Evolutionary conservation across 257 asterid species (phyloP), one percentile per base, ranked within the genome.

Genomic region (Osmanthus fragrans): DNA sequence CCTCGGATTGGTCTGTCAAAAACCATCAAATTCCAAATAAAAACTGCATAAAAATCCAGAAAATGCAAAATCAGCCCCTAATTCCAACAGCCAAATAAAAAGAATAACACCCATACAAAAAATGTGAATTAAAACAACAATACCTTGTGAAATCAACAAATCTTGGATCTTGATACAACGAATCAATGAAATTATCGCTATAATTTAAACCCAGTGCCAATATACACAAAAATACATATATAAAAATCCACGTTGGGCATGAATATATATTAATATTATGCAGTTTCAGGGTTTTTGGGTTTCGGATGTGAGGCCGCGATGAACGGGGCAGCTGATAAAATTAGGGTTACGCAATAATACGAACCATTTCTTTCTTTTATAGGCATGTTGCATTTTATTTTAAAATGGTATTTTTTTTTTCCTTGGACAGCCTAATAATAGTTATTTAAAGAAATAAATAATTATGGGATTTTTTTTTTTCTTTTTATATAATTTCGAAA

Each of bases 21-120:
- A 71, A 49, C 73, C 64, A 72, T 42, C 51, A 77, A 34, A 29
- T 71, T 49, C 73, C 32, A 79, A 56, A 54, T n/a, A 76, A 85
- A 85, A 86, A 76, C 96, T 88, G 84, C 88, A 87, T 16, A 75
- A 71, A 76, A 29, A 39, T 47, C 64, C 63, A 77, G 23, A 33
- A 60, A 11, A 68, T 16, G 12, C 58, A 37, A 5, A 0, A 78
- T 74, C 23, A 78, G 60, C 80, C 74, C 58, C 77, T 40, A 9
- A 63, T 68, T 51, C 27, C 30, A 18, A 58, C 58, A 58, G 63
- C 30, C 66, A 36, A 13, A 74, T 6, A 12, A 79, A 19, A 76
- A 54, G 34, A 70, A 15, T 42, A 34, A 79, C 16, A 39, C 18
- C 23, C 54, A 4, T 65, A 74, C 2, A 10, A 23, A 23, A n/a